phyloP scores from a whole-genome alignment of 1,284 basidiomycete species.

The Ustilago esculenta region DNA sequence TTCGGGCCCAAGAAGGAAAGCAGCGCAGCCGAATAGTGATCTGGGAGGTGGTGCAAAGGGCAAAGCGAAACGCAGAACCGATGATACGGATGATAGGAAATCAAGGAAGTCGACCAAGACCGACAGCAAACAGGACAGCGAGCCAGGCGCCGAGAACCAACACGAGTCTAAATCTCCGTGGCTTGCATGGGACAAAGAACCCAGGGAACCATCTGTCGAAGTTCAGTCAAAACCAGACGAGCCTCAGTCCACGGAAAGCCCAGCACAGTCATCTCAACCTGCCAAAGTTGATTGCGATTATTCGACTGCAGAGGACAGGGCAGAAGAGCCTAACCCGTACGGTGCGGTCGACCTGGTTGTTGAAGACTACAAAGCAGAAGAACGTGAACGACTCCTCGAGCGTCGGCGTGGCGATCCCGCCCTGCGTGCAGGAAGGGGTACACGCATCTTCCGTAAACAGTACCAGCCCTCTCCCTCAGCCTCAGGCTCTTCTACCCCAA shows the following conservation, averaged over 20 bases:
- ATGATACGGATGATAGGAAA: background rate
- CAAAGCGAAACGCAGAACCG: constrained; percentile 16
- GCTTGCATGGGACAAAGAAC: constrained; percentile 34
- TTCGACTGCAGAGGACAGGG: background rate
- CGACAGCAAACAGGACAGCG: constrained; percentile 3
- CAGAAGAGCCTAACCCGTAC: constrained; percentile 25
- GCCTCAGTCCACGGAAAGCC: background rate
- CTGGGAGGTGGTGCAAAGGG: background rate
- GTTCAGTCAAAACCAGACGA: background rate
- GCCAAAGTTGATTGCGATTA: background rate
- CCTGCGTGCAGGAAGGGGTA: constrained; percentile 45
- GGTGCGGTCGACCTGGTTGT: constrained; percentile 56
- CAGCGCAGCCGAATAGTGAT: no score
- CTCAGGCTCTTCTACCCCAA: constrained; percentile 18
- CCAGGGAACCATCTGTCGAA: background rate
- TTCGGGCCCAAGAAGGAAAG: no score
- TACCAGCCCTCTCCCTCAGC: constrained; percentile 37
- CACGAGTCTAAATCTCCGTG: constrained; percentile 29
- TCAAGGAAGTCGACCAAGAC: background rate
- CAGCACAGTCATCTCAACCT: background rate
- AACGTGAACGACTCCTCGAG: constrained; percentile 51
- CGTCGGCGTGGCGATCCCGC: constrained; percentile 56
- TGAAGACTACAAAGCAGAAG: constrained; percentile 56
- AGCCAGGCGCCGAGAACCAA: background rate
- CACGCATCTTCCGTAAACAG: constrained; percentile 54